These are phyloP conservation scores for Zymoseptoria pseudotritici DNA, from an alignment of 2,329 filamentous ascomycete genomes.

Conservation along the genomic window DNA sequence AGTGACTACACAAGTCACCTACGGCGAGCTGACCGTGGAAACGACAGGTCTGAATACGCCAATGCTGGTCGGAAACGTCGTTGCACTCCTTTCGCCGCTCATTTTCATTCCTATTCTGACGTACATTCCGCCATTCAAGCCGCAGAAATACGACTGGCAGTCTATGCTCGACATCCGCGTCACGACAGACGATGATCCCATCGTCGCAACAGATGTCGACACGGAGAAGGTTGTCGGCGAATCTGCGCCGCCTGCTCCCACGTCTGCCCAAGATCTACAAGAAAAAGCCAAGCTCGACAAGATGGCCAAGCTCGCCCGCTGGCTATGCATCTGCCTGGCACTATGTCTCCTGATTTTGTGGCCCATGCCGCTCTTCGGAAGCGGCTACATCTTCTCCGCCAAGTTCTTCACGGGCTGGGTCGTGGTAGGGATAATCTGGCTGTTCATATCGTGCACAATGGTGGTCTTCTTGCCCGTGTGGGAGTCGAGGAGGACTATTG, in stretches of 20 bases:
- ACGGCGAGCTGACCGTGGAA: slow-evolving; percentile 59
- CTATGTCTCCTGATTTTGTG: slow-evolving; percentile 41
- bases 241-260: not conserved
- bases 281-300: slow-evolving; percentile 35
- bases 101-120: slow-evolving; percentile 69
- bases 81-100: slow-evolving; percentile 68
- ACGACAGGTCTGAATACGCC: slow-evolving; percentile 80
- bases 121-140: slow-evolving; percentile 48
- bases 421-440: slow-evolving; percentile 41
- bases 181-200: slow-evolving; percentile 64
- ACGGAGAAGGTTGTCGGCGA: not conserved
- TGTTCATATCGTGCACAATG: slow-evolving; percentile 34
- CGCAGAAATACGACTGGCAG: slow-evolving; percentile 74
- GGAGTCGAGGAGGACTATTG: slow-evolving; percentile 2
- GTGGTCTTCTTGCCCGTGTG: slow-evolving; percentile 6
- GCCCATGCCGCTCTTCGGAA: slow-evolving; percentile 45
- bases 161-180: slow-evolving; percentile 67
- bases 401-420: slow-evolving; percentile 43
- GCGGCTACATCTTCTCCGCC: slow-evolving; percentile 42
- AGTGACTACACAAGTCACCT: slow-evolving; percentile 64
- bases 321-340: slow-evolving; percentile 55
- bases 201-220: not conserved
- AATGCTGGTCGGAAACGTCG: slow-evolving; percentile 82
- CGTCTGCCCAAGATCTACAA: slow-evolving; percentile 2
- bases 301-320: slow-evolving; percentile 43